Conservation (phyloP, 345 rosid species). For the Kernera saxatilis region DNA sequence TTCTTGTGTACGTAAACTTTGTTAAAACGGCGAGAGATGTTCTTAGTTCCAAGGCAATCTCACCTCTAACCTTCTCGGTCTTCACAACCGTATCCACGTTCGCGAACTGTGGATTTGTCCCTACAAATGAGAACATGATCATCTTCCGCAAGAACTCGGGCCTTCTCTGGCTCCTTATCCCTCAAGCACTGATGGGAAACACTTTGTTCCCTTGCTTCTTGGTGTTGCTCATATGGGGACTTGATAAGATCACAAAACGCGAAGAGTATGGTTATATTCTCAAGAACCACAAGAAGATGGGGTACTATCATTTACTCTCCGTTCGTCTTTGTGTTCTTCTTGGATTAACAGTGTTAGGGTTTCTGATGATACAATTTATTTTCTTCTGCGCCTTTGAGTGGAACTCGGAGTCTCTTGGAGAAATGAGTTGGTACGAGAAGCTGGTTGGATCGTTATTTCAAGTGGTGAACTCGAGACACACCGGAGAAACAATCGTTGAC, state of each 20-base stretch:
- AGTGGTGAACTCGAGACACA: constrained; percentile 49
- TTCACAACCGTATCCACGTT: constrained; percentile 53
- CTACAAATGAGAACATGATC: constrained; percentile 71
- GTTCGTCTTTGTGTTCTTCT: constrained; percentile 17
- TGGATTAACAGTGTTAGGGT: constrained; percentile 40
- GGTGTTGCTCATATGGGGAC: constrained; percentile 33
- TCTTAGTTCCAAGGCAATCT: constrained; percentile 34
- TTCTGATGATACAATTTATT: constrained; percentile 34
- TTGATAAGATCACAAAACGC: constrained; percentile 32
- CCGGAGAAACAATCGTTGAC: constrained; percentile 54
- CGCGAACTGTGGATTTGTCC: constrained; percentile 58
- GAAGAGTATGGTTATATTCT: constrained; percentile 34
- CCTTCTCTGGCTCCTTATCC: constrained; percentile 45
- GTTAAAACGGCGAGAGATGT: constrained; percentile 37
- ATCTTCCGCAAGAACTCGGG: constrained; percentile 49
- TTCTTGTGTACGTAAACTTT: constrained; percentile 33
- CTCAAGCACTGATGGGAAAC: constrained; percentile 59
- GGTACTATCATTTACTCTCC: constrained; percentile 47
- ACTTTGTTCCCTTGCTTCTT: constrained; percentile 46
- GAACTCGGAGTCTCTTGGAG: constrained; percentile 39
- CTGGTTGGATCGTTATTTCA: constrained; percentile 42
- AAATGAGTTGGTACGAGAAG: constrained; percentile 40
- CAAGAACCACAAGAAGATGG: constrained; percentile 32
- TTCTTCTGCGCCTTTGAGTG: constrained; percentile 45
- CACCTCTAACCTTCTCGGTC: constrained; percentile 42